Percentiles rank a stretch among this genome's conserved stretches.
Conservation (phyloP, 768 basidiomycete species). For the Pleurotus tuber-regium region DNA sequence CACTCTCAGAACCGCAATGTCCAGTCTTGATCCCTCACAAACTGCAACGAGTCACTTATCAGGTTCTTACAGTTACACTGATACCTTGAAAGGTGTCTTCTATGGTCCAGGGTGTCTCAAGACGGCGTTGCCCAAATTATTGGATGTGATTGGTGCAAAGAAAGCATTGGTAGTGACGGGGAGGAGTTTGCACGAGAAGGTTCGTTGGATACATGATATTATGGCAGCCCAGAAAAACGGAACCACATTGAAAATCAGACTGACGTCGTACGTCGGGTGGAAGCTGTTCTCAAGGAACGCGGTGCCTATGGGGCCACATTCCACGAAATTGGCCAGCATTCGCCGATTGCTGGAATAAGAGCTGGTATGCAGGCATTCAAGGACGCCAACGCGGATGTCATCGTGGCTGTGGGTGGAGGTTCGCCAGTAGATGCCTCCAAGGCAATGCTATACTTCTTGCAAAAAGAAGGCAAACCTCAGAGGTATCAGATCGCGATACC, state of each 20-base stretch:
- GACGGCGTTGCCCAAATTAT: constrained; percentile 62
- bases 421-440: constrained; percentile 81
- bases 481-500: constrained; percentile 75
- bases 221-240: too few relatives aligned
- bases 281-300: constrained; percentile 51
- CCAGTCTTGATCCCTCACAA: constrained; percentile 14
- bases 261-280: constrained; percentile 54
- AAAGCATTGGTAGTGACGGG: constrained; percentile 76
- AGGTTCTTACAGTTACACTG: constrained; percentile 67
- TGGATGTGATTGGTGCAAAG: constrained; percentile 50
- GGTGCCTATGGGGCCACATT: constrained; percentile 68
- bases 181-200: constrained; percentile 65
- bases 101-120: constrained; percentile 70
- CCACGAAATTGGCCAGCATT: constrained; percentile 70
- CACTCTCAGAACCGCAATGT: constrained; percentile 17
- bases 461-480: constrained; percentile 54
- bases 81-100: constrained; percentile 63
- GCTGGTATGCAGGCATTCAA: constrained; percentile 54
- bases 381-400: constrained; percentile 58
- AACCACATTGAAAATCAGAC: constrained; percentile 49
- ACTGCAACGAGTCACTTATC: constrained; percentile 21
- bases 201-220: constrained; percentile 22
- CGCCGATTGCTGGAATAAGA: constrained; percentile 65
- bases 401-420: constrained; percentile 77
- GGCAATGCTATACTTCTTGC: constrained; percentile 62